Conservation (phyloP, 176 grass and related monocot species). For the Ensete glaucum region DNA sequence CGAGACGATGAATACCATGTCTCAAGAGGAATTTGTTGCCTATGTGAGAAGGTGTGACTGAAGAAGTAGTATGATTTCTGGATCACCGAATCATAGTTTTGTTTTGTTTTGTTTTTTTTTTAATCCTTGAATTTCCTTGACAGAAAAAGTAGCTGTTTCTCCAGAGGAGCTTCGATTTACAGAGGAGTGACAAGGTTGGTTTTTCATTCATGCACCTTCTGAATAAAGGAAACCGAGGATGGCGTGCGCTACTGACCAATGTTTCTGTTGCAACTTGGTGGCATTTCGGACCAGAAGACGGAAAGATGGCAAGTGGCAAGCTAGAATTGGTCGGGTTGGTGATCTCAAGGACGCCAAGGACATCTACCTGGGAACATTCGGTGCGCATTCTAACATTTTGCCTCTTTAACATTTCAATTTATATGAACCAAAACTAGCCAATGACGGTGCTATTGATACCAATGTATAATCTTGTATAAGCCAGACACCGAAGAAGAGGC, state of each 20-base stretch:
- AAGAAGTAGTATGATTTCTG: not conserved
- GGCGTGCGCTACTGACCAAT: not conserved
- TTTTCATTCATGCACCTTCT: slow-evolving; percentile 22
- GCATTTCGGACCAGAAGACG: slow-evolving; percentile 34
- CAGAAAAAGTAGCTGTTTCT: slow-evolving; percentile 97
- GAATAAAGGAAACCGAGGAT: too few relatives aligned
- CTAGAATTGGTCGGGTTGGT: slow-evolving; percentile 86
- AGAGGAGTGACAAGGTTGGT: slow-evolving; percentile 94
- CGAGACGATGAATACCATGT: slow-evolving; percentile 50
- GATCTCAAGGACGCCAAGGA: slow-evolving; percentile 55
- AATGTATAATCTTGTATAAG: not conserved
- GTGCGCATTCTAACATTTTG: slow-evolving; percentile 25
- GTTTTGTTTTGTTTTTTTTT: not conserved
- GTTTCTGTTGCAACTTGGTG: not conserved
- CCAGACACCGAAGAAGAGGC: slow-evolving; percentile 96
- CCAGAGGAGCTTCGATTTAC: slow-evolving; percentile 88
- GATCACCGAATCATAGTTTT: not conserved
- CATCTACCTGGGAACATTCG: slow-evolving; percentile 94
- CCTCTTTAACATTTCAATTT: not conserved
- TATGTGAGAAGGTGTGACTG: slow-evolving; percentile 72
- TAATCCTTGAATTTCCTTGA: not conserved
- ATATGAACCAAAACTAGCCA: too few relatives aligned
- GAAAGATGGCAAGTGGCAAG: slow-evolving; percentile 98
- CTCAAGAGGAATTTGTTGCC: slow-evolving; percentile 75
- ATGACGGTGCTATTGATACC: too few relatives aligned